Percentiles rank a stretch among this genome's conserved stretches.
Evolutionary conservation across 108 stramenopile genomes (phyloP).

Genomic region (Stephanodiscus triporus): DNA sequence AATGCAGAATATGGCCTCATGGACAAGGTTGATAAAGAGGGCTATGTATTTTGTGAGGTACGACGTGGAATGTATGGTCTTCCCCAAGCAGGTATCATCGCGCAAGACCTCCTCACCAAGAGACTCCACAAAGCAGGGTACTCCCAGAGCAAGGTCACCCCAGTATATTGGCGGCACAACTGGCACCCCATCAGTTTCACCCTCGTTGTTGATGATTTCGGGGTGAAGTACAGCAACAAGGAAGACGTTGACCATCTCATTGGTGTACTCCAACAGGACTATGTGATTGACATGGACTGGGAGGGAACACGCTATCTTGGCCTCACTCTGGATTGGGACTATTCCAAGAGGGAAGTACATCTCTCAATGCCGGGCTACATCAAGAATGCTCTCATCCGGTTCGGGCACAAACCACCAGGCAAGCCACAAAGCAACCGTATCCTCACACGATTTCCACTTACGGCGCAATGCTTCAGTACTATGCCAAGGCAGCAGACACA

Average conservation of each 20-base stretch:
- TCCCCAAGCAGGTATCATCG: too few species aligned
- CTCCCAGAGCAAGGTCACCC: not conserved
- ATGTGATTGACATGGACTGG: too few species aligned
- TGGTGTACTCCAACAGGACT: slow-evolving; percentile 3
- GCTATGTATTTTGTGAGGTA: too few species aligned
- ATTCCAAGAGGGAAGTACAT: not conserved
- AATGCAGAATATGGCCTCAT: too few species aligned
- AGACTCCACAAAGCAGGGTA: slow-evolving; percentile 24
- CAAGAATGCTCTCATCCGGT: not conserved
- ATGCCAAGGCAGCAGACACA: too few species aligned
- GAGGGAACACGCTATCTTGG: too few species aligned
- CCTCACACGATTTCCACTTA: too few species aligned
- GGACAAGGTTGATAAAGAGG: too few species aligned
- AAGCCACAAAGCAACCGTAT: too few species aligned
- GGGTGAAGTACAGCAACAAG: slow-evolving; percentile 11
- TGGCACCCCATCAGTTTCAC: slow-evolving; percentile 5
- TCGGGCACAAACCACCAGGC: not conserved
- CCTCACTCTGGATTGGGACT: not conserved
- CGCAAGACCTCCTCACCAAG: too few species aligned
- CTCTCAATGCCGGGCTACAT: too few species aligned
- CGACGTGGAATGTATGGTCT: too few species aligned
- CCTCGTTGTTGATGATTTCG: slow-evolving; percentile 13
- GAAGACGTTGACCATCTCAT: not conserved
- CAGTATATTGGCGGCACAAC: slow-evolving; percentile 25
- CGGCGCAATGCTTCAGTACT: not conserved